Conservation (phyloP, 768 basidiomycete species). For the Cyathus striatus region DNA sequence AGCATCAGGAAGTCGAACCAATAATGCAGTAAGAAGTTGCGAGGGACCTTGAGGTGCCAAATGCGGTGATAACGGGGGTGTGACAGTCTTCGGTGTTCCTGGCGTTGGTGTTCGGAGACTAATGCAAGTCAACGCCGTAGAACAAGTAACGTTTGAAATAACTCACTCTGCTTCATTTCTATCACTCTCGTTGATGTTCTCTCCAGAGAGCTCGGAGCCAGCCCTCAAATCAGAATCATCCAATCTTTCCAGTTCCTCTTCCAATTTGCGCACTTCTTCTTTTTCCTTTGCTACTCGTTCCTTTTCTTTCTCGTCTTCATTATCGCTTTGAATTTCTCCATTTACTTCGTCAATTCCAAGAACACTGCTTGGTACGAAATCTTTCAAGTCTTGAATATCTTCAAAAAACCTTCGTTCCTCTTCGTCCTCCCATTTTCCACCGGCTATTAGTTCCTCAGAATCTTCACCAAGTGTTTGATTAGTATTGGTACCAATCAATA, state of each 20-base stretch:
- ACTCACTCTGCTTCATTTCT: constrained; percentile 41
- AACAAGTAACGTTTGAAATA: constrained; percentile 6
- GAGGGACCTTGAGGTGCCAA: constrained; percentile 87
- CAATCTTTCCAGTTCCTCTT: constrained; percentile 71
- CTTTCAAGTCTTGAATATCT: constrained; percentile 85
- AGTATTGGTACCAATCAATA: constrained; percentile 58
- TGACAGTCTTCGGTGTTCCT: constrained; percentile 57
- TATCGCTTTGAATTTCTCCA: constrained; percentile 32
- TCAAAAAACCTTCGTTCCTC: constrained; percentile 94
- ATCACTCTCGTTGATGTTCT: constrained; percentile 5
- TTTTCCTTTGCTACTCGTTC: constrained; percentile 49
- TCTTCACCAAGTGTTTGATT: constrained; percentile 39
- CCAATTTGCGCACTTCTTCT: constrained; percentile 70
- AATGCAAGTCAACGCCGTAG: constrained; percentile 1
- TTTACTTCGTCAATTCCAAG: constrained; percentile 68
- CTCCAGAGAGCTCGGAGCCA: constrained; percentile 7
- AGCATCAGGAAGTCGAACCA: constrained; percentile 90
- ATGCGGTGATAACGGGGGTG: constrained; percentile 61
- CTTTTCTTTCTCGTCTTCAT: constrained; percentile 48
- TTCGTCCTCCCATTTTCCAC: constrained; percentile 97
- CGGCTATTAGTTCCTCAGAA: constrained; percentile 52
- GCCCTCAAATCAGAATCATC: constrained; percentile 29
- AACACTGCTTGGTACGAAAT: constrained; percentile 86
- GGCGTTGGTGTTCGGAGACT: constrained; percentile 60
- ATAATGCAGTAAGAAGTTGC: constrained; percentile 84